Evolutionary conservation across 1,139 yeast species (phyloP).

Genomic region (Wickerhamomyces sp.): DNA sequence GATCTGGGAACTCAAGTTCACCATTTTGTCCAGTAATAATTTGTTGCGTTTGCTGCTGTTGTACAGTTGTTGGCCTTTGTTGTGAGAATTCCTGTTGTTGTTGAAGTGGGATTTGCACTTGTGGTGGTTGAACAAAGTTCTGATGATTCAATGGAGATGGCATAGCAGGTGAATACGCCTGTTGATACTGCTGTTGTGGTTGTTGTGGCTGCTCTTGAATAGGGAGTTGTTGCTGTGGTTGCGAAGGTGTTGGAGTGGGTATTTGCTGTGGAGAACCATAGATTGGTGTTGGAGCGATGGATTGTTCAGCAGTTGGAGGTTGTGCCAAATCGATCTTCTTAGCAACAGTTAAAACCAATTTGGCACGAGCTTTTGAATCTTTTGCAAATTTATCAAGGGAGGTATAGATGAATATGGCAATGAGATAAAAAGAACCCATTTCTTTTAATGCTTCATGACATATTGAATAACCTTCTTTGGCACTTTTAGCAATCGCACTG

Average conservation of each 20-base stretch:
- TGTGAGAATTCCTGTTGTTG: constrained; percentile 4
- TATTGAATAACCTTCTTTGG: constrained; percentile 50
- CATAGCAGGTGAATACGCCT: neutral
- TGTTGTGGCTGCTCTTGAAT: neutral
- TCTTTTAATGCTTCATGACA: constrained; percentile 45
- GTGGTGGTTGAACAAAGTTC: neutral
- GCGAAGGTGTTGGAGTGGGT: neutral
- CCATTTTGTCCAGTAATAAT: constrained; percentile 1
- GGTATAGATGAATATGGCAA: constrained; percentile 25
- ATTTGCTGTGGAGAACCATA: neutral
- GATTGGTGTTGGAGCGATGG: constrained; percentile 1
- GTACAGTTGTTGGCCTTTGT: neutral
- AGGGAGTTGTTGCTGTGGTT: neutral
- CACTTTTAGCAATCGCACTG: constrained; percentile 52
- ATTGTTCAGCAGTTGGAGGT: constrained; percentile 5
- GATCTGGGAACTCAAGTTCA: constrained; percentile 21
- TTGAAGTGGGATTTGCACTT: constrained; percentile 1
- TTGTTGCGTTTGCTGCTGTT: neutral
- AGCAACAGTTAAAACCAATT: constrained; percentile 15
- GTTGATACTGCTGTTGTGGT: neutral
- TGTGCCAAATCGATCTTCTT: constrained; percentile 9
- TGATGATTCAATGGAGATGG: constrained; percentile 1
- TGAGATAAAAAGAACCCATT: constrained; percentile 41
- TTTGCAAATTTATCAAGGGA: constrained; percentile 16
- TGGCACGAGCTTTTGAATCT: constrained; percentile 18